phyloP scores from a whole-genome alignment of 1,284 basidiomycete genomes.

The Porodaedalea pini region DNA sequence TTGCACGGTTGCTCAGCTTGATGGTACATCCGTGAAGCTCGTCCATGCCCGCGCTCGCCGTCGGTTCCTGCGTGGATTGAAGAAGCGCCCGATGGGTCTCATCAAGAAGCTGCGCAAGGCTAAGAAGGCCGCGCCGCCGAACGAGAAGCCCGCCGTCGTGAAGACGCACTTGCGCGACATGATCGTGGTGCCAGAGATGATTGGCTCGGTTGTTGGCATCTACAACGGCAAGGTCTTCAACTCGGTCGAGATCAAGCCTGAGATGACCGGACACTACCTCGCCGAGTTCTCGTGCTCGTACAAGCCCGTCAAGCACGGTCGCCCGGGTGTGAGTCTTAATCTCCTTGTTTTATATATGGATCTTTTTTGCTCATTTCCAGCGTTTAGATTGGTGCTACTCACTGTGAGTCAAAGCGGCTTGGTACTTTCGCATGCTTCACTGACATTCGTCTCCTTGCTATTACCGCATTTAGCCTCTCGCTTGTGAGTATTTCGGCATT shows the following conservation, averaged over 20 bases:
- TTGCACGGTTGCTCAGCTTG: constrained; percentile 24
- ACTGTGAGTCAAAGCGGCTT: constrained; percentile 45
- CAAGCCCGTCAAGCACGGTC: constrained; percentile 99
- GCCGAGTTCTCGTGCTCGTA: constrained; percentile 94
- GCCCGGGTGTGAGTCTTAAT: constrained; percentile 73
- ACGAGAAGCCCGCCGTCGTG: constrained; percentile 97
- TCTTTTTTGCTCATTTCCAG: not conserved
- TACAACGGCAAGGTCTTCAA: constrained; percentile 99
- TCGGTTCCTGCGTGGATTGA: constrained; percentile 98
- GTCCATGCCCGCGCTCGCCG: constrained; percentile 98
- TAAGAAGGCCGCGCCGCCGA: constrained; percentile 97
- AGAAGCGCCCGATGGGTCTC: constrained; percentile 97
- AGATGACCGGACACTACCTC: constrained; percentile 99
- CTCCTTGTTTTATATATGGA: not conserved
- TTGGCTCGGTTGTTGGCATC: constrained; percentile 93
- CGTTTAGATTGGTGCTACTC: constrained; percentile 83
- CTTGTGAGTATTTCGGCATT: constrained; percentile 46
- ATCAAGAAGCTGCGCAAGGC: constrained; percentile 99
- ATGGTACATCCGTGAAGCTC: constrained; percentile 54
- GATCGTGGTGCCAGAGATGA: constrained; percentile 99
- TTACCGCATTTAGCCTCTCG: constrained; percentile 49
- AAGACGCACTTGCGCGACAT: constrained; percentile 99
- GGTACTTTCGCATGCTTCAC: no score
- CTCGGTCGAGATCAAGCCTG: constrained; percentile 98
- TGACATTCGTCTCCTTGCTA: constrained; percentile 42